Evolutionary conservation across 2,329 filamentous ascomycete genomes (phyloP).

Genomic region (Teratosphaeria epicoccoides): DNA sequence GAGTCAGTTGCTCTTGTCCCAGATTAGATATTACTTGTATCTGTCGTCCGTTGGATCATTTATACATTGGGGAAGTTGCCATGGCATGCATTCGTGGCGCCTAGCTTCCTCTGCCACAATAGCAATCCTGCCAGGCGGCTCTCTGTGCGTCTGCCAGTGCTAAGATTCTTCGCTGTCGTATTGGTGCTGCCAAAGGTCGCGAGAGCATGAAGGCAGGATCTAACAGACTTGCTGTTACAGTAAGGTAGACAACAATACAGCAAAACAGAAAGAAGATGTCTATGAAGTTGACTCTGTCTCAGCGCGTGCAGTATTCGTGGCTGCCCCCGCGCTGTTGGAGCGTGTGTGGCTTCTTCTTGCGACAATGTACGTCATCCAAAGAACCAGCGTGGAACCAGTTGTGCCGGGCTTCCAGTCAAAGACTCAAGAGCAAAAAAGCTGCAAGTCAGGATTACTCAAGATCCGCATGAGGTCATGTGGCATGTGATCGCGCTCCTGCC

Average conservation of each 20-base stretch:
- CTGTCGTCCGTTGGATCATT: background rate
- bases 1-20: slow-evolving; percentile 13
- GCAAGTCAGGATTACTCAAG: too few species aligned
- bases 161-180: background rate
- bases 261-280: background rate
- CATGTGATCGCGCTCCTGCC: too few species aligned
- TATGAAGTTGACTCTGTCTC: background rate
- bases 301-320: slow-evolving; percentile 1
- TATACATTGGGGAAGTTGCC: background rate
- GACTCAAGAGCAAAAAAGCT: too few species aligned
- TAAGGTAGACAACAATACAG: too few species aligned
- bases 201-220: background rate
- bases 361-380: background rate
- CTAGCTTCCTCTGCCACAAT: background rate
- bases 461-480: too few species aligned
- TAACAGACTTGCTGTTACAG: too few species aligned
- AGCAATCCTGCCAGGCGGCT: background rate
- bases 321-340: slow-evolving; percentile 3
- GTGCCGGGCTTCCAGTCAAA: too few species aligned
- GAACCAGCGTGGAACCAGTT: too few species aligned
- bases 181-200: background rate
- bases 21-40: background rate
- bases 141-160: background rate
- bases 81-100: background rate
- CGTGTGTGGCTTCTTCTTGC: slow-evolving; percentile 1